Evolutionary conservation across 768 basidiomycete species (phyloP).

Genomic region (Mycena amicta): DNA sequence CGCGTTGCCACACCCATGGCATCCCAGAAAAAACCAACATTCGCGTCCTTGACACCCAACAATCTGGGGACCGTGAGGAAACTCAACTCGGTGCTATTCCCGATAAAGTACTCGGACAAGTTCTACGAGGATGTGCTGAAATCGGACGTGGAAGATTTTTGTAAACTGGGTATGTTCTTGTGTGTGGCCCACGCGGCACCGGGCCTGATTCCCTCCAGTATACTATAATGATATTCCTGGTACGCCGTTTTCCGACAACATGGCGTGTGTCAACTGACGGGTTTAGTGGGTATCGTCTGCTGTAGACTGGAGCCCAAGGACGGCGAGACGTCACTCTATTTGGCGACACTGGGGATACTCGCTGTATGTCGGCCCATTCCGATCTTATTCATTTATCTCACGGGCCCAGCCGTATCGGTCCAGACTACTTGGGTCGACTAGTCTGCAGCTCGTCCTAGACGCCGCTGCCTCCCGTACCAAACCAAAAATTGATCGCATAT

Average conservation of each 20-base stretch:
- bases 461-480: slow-evolving; percentile 62
- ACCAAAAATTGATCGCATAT: slow-evolving; percentile 69
- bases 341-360: slow-evolving; percentile 92
- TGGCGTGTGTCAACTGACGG: slow-evolving; percentile 20
- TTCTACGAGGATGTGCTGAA: slow-evolving; percentile 82
- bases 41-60: slow-evolving; percentile 75
- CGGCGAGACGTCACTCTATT: slow-evolving; percentile 62
- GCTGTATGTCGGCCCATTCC: slow-evolving; percentile 57
- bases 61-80: slow-evolving; percentile 81
- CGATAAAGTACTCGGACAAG: slow-evolving; percentile 85
- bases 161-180: slow-evolving; percentile 79
- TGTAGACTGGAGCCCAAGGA: slow-evolving; percentile 78
- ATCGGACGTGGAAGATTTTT: slow-evolving; percentile 82
- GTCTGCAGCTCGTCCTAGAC: slow-evolving; percentile 65
- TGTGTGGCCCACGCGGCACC: too few relatives aligned
- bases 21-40: slow-evolving; percentile 39
- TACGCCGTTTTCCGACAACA: slow-evolving; percentile 9
- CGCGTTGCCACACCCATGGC: slow-evolving; percentile 22
- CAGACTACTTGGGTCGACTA: slow-evolving; percentile 71
- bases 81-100: slow-evolving; percentile 78
- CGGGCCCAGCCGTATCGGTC: slow-evolving; percentile 78
- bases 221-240: slow-evolving; percentile 90
- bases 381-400: slow-evolving; percentile 15
- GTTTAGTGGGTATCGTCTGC: slow-evolving; percentile 73
- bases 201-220: slow-evolving; percentile 46